These are phyloP conservation scores for Hypoxylon subgilvum DNA, from an alignment of 495 filamentous ascomycete genomes.

Conservation along the genomic window DNA sequence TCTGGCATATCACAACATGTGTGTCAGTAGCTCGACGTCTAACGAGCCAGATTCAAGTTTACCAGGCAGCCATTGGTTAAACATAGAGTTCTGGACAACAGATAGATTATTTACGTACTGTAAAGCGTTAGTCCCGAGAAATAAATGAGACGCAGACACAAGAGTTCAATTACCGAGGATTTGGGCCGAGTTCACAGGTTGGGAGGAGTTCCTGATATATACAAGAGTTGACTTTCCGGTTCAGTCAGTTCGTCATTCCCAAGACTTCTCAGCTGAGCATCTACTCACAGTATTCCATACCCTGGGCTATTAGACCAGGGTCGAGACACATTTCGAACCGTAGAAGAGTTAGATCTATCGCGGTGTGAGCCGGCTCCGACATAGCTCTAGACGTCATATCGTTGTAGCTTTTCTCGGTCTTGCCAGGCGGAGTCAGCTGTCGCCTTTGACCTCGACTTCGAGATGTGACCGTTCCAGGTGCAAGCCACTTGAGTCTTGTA, in stretches of 20 bases:
- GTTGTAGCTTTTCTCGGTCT: not conserved
- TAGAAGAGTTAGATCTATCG: not conserved
- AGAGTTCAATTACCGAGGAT: too few species aligned
- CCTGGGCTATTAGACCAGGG: conserved; percentile 2
- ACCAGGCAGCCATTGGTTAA: too few species aligned
- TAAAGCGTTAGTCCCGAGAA: too few species aligned
- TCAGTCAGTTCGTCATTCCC: conserved; percentile 1
- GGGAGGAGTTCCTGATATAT: conserved; percentile 41
- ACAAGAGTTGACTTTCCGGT: conserved; percentile 40
- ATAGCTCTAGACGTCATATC: not conserved
- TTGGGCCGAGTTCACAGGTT: conserved; percentile 37
- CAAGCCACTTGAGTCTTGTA: conserved; percentile 36
- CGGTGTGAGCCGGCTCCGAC: not conserved
- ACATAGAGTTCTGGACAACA: too few species aligned
- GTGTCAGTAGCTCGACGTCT: too few species aligned
- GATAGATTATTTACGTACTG: too few species aligned
- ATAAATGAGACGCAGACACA: too few species aligned
- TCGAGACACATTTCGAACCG: conserved; percentile 1
- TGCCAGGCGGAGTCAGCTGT: not conserved
- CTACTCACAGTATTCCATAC: conserved; percentile 27
- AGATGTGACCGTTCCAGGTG: conserved; percentile 40
- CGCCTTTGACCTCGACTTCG: conserved; percentile 16
- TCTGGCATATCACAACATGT: too few species aligned
- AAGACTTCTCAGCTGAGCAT: not conserved
- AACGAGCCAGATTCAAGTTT: too few species aligned